Evolutionary conservation across 2,329 filamentous ascomycete genomes (phyloP), one percentile per base, ranked within the genome.

Genomic region (Scedosporium minutisporum): DNA sequence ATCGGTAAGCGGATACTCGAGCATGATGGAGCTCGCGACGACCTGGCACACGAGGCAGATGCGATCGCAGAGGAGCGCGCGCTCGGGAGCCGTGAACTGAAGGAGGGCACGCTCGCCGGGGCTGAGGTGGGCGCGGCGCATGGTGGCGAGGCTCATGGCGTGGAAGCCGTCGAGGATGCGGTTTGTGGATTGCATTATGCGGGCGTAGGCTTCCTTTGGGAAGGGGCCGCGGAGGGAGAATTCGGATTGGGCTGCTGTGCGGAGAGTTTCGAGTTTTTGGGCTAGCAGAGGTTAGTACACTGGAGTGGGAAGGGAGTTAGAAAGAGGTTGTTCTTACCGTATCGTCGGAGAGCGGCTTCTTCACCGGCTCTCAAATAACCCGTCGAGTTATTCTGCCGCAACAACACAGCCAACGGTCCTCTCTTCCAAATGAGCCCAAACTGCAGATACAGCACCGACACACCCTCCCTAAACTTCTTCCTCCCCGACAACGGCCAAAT

Each of bases 371-470:
- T 88, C 83, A 97, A 92, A 72, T 96, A 97, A 5, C 86, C 84
- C 42, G 81, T 76, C 3, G 79, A 77, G 64, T 76, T 77, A 66
- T 84, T 78, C 64, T 81, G 85, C 57, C 86, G 81, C 0, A 87
- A 77, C 62, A 96, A 81, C 6, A 87, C 85, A 4, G 89, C 88
- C 25, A 99, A 78, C 0, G 95, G 95, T 7, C 96, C 93, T 55
- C 93, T 86, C 76, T 93, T 96, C 95, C 95, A 99, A 66, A 97
- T 93, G 41, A 99, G 82, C 16, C 92, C 91, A 86, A 99, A 93
- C 64, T 96, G 90, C 6, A 99, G 81, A 84, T 95, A 97, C 12
- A 99, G 79, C n/a, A 96, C 80, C 29, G 91, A 90, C 10, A 97
- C 81, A 1, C 93, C 93, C 69, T 96, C 88, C 70, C 95, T 91